A percentile compares a stretch with the other conserved stretches of the same genome.
These are phyloP conservation scores for Blastobotrys petasosporus DNA, from an alignment of 1,139 yeast genomes.

Conservation along the genomic window DNA sequence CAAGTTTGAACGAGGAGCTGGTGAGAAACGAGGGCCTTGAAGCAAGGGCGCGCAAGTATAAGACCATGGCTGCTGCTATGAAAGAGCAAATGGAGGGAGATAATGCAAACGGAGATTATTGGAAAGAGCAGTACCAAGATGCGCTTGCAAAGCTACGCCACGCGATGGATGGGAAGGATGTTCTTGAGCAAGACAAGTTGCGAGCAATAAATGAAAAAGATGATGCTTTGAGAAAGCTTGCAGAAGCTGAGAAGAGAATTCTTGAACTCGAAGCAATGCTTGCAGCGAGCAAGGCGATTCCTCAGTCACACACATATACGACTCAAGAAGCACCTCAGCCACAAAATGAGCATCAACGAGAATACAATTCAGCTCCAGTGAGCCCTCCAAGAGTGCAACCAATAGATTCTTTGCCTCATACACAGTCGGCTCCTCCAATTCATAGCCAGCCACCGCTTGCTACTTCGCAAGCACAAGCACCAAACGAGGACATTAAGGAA, in stretches of 20 bases:
- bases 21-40: slow-evolving; percentile 16
- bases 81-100: slow-evolving; percentile 14
- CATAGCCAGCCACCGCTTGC: too few species aligned
- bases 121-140: slow-evolving; percentile 2
- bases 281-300: background rate
- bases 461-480: too few species aligned
- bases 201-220: background rate
- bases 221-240: background rate
- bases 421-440: too few species aligned
- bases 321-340: too few species aligned
- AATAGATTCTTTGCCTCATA: too few species aligned
- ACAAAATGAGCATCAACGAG: too few species aligned
- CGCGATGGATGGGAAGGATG: background rate
- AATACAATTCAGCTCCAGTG: too few species aligned
- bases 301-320: too few species aligned
- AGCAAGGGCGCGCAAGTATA: slow-evolving; percentile 20
- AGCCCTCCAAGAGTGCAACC: too few species aligned
- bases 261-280: slow-evolving; percentile 1
- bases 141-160: background rate
- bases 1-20: slow-evolving; percentile 12
- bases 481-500: background rate
- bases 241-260: background rate
- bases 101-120: background rate
- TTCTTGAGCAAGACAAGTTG: background rate
- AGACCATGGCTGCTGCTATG: slow-evolving; percentile 17